These are phyloP conservation scores for Puccinia horiana DNA, from an alignment of 1,284 basidiomycete species.

Conservation along the genomic window DNA sequence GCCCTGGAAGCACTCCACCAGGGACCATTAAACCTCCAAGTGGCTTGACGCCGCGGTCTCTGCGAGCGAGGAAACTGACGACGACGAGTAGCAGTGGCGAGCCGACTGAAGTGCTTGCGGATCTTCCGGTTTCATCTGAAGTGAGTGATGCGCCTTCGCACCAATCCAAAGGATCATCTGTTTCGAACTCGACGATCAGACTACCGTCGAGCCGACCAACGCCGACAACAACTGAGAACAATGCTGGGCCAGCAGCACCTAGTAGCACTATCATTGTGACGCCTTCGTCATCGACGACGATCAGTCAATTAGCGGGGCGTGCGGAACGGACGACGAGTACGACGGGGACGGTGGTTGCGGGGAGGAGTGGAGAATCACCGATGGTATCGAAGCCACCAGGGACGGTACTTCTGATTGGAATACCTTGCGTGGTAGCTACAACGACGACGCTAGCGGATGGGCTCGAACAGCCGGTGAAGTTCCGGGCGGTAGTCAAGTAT, in stretches of 20 bases:
- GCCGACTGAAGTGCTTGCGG: neutral
- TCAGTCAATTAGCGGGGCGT: neutral
- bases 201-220: neutral
- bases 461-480: slow-evolving; percentile 69
- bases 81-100: neutral
- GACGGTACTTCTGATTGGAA: slow-evolving; percentile 31
- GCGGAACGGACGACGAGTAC: neutral
- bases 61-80: neutral
- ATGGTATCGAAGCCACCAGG: slow-evolving; percentile 22
- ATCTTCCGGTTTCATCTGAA: slow-evolving; percentile 3
- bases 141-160: slow-evolving; percentile 22
- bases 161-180: slow-evolving; percentile 28
- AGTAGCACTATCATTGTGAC: slow-evolving; percentile 35
- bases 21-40: neutral
- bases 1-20: neutral
- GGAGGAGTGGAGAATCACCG: neutral
- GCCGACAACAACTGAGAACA: neutral
- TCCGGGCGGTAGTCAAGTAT: slow-evolving; percentile 81
- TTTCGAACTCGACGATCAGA: slow-evolving; percentile 28
- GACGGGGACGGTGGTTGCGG: neutral
- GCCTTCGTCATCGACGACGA: slow-evolving; percentile 26
- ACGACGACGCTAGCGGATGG: slow-evolving; percentile 26
- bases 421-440: slow-evolving; percentile 42
- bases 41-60: neutral
- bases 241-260: neutral